These are phyloP conservation scores for Umbelopsis vinacea DNA, from an alignment of 192 early-diverging fungal genomes.

Conservation along the genomic window DNA sequence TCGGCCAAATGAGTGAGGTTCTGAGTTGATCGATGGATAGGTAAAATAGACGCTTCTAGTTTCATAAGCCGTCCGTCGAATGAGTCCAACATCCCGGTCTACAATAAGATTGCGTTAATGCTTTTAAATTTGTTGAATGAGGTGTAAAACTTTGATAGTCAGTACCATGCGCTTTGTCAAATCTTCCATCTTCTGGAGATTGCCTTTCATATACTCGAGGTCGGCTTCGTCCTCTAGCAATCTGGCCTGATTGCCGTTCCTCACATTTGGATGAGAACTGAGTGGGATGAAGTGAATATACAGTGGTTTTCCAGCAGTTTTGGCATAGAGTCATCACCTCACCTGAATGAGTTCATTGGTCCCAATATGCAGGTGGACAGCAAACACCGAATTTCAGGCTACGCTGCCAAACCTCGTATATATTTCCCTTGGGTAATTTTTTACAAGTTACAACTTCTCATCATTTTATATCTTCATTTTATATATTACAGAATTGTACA, in stretches of 20 bases:
- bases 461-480: too few relatives aligned
- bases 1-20: constrained; percentile 72
- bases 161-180: constrained; percentile 58
- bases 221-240: constrained; percentile 54
- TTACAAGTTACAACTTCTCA: too few relatives aligned
- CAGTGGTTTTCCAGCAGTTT: background rate
- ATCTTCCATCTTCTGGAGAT: constrained; percentile 50
- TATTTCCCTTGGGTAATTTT: too few relatives aligned
- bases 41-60: constrained; percentile 77
- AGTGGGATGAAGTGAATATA: background rate
- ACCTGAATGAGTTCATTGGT: constrained; percentile 19
- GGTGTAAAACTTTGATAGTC: background rate
- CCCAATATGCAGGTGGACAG: background rate
- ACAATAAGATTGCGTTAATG: background rate
- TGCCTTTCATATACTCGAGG: constrained; percentile 54
- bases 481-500: too few relatives aligned
- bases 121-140: background rate
- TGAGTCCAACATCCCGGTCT: constrained; percentile 72
- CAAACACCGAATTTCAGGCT: background rate
- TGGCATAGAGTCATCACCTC: too few relatives aligned
- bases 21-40: constrained; percentile 79
- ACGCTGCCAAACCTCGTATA: background rate
- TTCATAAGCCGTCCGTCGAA: constrained; percentile 76
- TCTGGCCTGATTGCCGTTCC: constrained; percentile 23
- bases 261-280: background rate